Evolutionary conservation across 495 filamentous ascomycete species (phyloP), one percentile per base, ranked within the genome.

Genomic region (Daldinia decipiens): DNA sequence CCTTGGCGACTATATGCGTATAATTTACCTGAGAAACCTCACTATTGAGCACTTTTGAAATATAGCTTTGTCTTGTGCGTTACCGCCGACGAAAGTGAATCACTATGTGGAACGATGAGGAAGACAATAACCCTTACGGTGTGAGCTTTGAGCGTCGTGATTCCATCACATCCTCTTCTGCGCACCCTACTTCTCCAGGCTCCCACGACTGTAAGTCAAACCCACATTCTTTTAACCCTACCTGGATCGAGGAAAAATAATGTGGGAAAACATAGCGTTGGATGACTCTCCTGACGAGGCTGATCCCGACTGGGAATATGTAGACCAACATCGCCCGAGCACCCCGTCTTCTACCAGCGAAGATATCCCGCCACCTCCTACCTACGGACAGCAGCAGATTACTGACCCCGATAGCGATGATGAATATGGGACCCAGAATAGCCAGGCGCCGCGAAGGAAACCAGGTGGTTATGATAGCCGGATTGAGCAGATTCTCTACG

Each of bases 401-500:
- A 75, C 76, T 58, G 74, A 75, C 38, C 57, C 59, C 36, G 79
- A 80, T 27, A 83, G 79, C 54, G 78, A 80, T 17, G 79, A 80
- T 19, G 84, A 86, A 11, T 88, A 91, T 54, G 88, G 87, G 31
- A 83, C 85, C 51, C 83, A 84, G 61, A 84, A 91, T 63, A 87
- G 88, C 50, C 75, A 72, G 51, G 80, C 76, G n/a, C 84, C 83
- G 5, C 82, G 82, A 58, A 87, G 89, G 50, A 95, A 93, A 81
- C 92, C 91, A 60, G 89, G 91, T 56, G 92, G 91, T 15, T 99
- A 98, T 74, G 92, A 94, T 75, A 98, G 95, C 73, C 90, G 96
- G 17, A 92, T 98, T 40, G 95, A 98, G 79, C 95, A 97, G 81
- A 93, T 97, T 55, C 89, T 99, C 39, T 97, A 97, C 77, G 95